Evolutionary conservation across 108 stramenopile genomes (phyloP).

Genomic region (Cylindrotheca fusiformis): DNA sequence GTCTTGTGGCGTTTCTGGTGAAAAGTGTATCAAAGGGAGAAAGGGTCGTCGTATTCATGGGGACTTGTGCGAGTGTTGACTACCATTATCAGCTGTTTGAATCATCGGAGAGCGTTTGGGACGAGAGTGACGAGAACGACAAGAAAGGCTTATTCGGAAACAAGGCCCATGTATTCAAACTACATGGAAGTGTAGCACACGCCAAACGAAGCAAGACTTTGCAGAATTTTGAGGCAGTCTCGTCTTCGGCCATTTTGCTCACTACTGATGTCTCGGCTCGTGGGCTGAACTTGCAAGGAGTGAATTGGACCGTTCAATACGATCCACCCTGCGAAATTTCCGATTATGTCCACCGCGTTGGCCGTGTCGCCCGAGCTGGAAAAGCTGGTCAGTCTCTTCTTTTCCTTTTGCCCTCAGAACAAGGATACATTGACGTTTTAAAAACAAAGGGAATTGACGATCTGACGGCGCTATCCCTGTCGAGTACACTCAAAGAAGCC

Average conservation of each 20-base stretch:
- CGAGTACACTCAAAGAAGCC: conserved; percentile 65
- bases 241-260: conserved; percentile 58
- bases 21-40: conserved; percentile 64
- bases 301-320: conserved; percentile 93
- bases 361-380: conserved; percentile 88
- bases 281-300: conserved; percentile 81
- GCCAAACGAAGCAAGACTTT: conserved; percentile 62
- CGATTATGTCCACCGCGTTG: conserved; percentile 90
- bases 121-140: conserved; percentile 6
- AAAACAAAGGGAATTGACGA: conserved; percentile 60
- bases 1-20: conserved; percentile 84
- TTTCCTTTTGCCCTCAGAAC: conserved; percentile 89
- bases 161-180: conserved; percentile 54
- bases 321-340: conserved; percentile 90
- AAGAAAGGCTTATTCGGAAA: conserved; percentile 59
- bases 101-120: conserved; percentile 51
- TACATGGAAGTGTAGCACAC: conserved; percentile 87
- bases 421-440: conserved; percentile 78
- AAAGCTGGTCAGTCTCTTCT: conserved; percentile 80
- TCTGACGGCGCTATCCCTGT: conserved; percentile 66
- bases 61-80: conserved; percentile 94
- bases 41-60: conserved; percentile 90
- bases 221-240: conserved; percentile 43
- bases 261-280: conserved; percentile 94
- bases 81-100: conserved; percentile 81